phyloP scores from a whole-genome alignment of 208 protist genomes.

The Acanthamoeba sp. region DNA sequence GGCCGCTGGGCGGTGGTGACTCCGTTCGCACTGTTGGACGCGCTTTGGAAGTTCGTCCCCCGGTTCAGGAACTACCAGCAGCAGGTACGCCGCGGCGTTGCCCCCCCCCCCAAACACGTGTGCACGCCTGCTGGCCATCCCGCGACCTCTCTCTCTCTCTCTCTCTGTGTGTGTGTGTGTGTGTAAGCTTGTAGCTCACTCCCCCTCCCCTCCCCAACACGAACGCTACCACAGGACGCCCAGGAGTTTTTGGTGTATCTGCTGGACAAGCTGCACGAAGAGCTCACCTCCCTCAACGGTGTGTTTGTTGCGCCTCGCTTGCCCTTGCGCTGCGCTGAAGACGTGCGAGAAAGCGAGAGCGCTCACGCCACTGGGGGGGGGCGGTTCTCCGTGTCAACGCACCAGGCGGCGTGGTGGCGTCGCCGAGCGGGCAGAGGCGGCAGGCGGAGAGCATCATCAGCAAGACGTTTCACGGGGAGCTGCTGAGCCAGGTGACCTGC shows the following conservation, averaged over 20 bases:
- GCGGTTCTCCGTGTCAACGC: too few species aligned
- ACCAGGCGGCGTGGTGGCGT: neutral
- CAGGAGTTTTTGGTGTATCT: constrained; percentile 54
- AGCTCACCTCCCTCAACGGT: constrained; percentile 25
- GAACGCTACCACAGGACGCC: neutral
- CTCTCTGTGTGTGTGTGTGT: too few species aligned
- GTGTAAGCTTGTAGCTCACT: too few species aligned
- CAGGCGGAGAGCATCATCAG: constrained; percentile 25
- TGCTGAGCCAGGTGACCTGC: constrained; percentile 38
- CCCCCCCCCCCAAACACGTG: too few species aligned
- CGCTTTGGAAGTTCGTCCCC: constrained; percentile 81
- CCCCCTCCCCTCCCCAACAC: neutral
- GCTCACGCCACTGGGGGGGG: too few species aligned
- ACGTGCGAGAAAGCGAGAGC: neutral
- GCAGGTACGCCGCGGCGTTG: constrained; percentile 59
- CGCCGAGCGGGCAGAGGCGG: neutral
- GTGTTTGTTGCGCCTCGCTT: neutral
- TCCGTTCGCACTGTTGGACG: constrained; percentile 73
- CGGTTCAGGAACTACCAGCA: constrained; percentile 83
- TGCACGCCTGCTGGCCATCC: too few species aligned
- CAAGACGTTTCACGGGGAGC: constrained; percentile 14
- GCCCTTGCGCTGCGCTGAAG: neutral
- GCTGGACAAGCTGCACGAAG: constrained; percentile 27
- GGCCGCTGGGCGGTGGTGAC: constrained; percentile 80
- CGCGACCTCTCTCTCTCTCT: too few species aligned